Evolutionary conservation across 495 filamentous ascomycete genomes (phyloP), one percentile per base, ranked within the genome.

Genomic region (Tuber indicum): DNA sequence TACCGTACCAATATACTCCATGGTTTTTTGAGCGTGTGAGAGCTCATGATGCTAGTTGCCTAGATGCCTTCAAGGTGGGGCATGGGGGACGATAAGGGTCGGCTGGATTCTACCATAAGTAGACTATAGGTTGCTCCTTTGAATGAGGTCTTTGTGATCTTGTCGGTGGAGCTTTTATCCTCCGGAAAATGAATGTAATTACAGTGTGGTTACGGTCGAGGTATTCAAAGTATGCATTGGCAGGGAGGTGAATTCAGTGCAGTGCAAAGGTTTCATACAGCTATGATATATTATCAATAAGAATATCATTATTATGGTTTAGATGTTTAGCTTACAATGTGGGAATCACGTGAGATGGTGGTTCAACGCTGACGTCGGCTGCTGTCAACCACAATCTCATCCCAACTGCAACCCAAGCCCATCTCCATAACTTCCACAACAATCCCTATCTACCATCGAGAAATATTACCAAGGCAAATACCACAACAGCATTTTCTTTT

Each of bases 341-440:
- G 4, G 4, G 58, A 17, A 66, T 66, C 58, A 66, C 58, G 58
- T 66, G 58, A 66, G 7, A 62, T 62, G 4, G 39, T 41, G 19
- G 17, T 73, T 14, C 19, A 36, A 26, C 7, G 19, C 41, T 72
- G 76, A 77, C 76, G 76, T 77, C 46, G 71, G 10, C 66, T 8
- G 9, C 41, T 45, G n/a, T 14, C 58, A 32, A 10, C 58, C 58
- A 16, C 26, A 58, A 26, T n/a, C 26, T n/a, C n/a, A 58, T 26
- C 23, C 4, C 49, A 58, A 26, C 52, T 58, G 3, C 23, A 26
- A 32, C 32, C n/a, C 58, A 7, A 9, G 26, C 17, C 26, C 58
- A 8, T 66, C 26, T 19, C 58, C 26, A 36, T n/a, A 62, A 66
- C 58, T 36, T 6, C 26, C 58, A 4, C 58, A 16, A 66, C 26